Evolutionary conservation across 2,329 filamentous ascomycete species (phyloP), one percentile per base, ranked within the genome.

Genomic region (Hirsutella minnesotensis): DNA sequence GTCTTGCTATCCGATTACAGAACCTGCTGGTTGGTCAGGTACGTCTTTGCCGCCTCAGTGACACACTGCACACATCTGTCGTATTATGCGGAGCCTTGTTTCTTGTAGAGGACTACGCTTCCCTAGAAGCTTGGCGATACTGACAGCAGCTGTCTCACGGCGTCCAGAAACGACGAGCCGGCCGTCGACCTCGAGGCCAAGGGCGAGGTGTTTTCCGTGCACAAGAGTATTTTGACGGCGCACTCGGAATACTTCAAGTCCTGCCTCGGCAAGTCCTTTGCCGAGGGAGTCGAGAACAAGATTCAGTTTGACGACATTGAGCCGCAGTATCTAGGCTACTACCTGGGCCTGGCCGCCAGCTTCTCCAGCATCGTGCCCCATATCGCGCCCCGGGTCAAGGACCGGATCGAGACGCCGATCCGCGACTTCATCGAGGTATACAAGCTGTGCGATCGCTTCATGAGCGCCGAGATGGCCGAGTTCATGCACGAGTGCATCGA

Each of bases 381-480:
- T 41, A 38, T 49, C 3, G 41, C 51, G 4, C 59, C 58, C 12
- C 21, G 7, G 15, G 21, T n/a, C 10, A 3, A 39, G 9, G 39
- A 45, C 1, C 50, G 51, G 3, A 39, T 50, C 3, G 36, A 46
- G 9, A 53, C 58, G 9, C 49, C 56, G 5, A 49, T 63, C 19
- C 44, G 51, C 13, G 60, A 63, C 41, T 60, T 51, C 16, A 44
- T 63, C 27, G 59, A 63, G 38, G 60, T 63, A 3, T 61, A 55
- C 46, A 63, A 62, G 49, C 53, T 63, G 9, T 62, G 60, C 42
- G 60, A 63, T 33, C 54, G 59, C 12, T 63, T 63, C 41, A 43
- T 62, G 13, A 60, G 59, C 42, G 41, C 43, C 1, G 30, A 43
- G 3, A 61, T 63, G 53, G 53, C 48, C 3, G 43, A 47, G 0